Conservation (phyloP, 148 eudicot genomes). For the Vaccinium macrocarpon region DNA sequence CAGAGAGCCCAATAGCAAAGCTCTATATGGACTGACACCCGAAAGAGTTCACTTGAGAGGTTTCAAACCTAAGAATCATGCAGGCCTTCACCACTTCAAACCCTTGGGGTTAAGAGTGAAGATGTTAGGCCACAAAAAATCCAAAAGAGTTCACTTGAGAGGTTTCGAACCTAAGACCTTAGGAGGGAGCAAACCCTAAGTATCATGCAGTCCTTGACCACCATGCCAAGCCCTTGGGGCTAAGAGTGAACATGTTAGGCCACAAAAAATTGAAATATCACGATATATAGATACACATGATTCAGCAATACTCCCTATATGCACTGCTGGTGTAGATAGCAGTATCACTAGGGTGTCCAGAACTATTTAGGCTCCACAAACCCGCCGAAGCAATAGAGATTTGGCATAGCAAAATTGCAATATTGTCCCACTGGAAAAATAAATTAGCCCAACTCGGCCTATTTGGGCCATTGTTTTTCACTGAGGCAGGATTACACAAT, state of each 20-base stretch:
- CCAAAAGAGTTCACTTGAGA: too few species aligned
- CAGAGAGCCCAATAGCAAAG: too few species aligned
- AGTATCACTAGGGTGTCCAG: too few species aligned
- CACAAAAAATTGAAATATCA: background rate
- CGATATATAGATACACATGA: background rate
- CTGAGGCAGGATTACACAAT: background rate
- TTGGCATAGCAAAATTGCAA: background rate
- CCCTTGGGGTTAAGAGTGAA: background rate
- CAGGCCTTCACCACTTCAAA: too few species aligned
- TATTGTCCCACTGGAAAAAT: background rate
- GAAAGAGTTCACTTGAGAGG: too few species aligned
- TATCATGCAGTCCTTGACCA: too few species aligned
- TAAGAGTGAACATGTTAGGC: background rate
- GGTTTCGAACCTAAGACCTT: too few species aligned
- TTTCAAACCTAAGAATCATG: too few species aligned
- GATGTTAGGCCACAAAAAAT: background rate
- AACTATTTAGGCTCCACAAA: background rate
- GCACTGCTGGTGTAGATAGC: background rate
- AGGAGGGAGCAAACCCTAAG: too few species aligned
- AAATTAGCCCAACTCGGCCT: background rate
- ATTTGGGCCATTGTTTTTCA: background rate
- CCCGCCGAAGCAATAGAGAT: background rate
- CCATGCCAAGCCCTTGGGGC: too few species aligned
- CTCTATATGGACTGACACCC: too few species aligned
- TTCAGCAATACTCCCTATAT: background rate